Percentiles rank a stretch among this genome's conserved stretches.
Evolutionary conservation across 2,329 filamentous ascomycete species (phyloP).

Genomic region (Ceratocystis variospora): DNA sequence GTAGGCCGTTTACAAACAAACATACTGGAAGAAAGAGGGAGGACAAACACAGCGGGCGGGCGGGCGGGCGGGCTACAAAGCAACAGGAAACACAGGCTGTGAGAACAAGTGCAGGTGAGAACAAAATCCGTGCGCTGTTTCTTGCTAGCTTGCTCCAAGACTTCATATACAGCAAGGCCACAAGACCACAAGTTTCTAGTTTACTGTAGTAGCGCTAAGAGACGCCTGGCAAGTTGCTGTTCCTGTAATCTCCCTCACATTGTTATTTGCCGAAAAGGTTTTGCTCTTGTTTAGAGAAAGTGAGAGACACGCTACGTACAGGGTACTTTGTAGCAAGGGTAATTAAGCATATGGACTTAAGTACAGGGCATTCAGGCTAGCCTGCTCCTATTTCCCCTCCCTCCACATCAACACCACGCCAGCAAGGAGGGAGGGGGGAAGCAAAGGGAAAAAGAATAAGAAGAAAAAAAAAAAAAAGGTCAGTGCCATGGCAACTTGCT

Average conservation of each 20-base stretch:
- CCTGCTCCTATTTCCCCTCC: not conserved
- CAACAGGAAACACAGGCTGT: not conserved
- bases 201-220: not conserved
- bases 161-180: not conserved
- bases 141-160: not conserved
- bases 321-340: conserved; percentile 2
- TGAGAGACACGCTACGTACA: not conserved
- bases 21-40: not conserved
- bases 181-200: not conserved
- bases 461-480: not conserved
- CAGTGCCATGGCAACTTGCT: not conserved
- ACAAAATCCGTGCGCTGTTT: conserved; percentile 5
- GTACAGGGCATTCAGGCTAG: not conserved
- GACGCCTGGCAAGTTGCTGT: not conserved
- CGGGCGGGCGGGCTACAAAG: not conserved
- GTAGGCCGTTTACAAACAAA: not conserved
- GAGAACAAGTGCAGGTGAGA: not conserved
- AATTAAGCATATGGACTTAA: not conserved
- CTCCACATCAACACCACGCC: too few species aligned
- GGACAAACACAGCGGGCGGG: not conserved
- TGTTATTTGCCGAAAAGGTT: conserved; percentile 3
- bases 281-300: not conserved
- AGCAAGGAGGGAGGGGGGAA: not conserved
- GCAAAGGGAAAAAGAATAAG: too few species aligned
- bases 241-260: conserved; percentile 14